phyloP scores from a whole-genome alignment of 1,284 basidiomycete genomes.

The Apiotrichum laibachii region DNA sequence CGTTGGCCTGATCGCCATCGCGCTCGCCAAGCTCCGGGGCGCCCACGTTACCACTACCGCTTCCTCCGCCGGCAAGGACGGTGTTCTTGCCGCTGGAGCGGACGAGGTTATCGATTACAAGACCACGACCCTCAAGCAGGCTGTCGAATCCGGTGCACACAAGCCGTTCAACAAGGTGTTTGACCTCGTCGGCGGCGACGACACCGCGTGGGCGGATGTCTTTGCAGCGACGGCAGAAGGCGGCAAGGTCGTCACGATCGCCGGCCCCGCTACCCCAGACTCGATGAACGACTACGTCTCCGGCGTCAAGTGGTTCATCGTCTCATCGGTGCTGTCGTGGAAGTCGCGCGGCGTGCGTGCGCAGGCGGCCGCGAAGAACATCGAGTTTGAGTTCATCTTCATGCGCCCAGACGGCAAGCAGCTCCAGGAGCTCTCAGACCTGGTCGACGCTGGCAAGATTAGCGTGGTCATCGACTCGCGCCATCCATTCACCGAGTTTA shows the following conservation, averaged over 20 bases:
- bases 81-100: constrained; percentile 53
- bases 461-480: constrained; percentile 16
- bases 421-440: constrained; percentile 14
- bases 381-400: constrained; percentile 23
- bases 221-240: constrained; percentile 9
- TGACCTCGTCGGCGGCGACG: constrained; percentile 18
- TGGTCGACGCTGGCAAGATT: constrained; percentile 19
- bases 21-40: constrained; percentile 53
- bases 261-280: constrained; percentile 13
- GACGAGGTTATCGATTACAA: constrained; percentile 50
- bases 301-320: background rate
- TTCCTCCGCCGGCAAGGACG: constrained; percentile 50
- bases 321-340: background rate
- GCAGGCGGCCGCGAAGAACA: background rate
- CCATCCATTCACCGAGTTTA: constrained; percentile 12
- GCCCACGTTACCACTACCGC: constrained; percentile 53
- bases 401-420: constrained; percentile 20
- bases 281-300: constrained; percentile 8
- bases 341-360: background rate
- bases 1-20: constrained; percentile 55
- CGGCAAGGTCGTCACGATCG: constrained; percentile 18
- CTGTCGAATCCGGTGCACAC: background rate
- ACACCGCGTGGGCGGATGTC: constrained; percentile 3
- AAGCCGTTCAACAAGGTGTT: constrained; percentile 22
- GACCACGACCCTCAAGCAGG: constrained; percentile 11